Base-by-base conservation (phyloP, 163 green algal genomes). In the Smithsoniella earleae region DNA sequence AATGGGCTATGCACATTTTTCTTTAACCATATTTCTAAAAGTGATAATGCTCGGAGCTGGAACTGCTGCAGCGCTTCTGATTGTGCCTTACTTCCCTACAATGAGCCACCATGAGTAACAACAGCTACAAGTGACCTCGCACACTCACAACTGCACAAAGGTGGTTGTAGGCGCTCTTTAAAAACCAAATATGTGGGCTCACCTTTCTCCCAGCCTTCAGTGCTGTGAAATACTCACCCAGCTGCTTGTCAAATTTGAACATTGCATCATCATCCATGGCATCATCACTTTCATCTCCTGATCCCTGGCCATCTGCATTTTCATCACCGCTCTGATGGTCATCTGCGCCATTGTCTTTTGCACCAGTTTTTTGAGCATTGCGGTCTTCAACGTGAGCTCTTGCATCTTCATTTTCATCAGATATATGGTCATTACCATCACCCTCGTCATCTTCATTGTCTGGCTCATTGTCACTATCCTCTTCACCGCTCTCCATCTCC, bases 231-330 rank as follows among this genome's bases (percentile, higher is more conserved):
- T 33, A 38, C 58, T 69, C 22, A 10, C 30, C 58, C 20, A 69
- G 58, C 20, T 69, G 25, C 55, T 66, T 66, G 55, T 66, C 55
- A 28, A 66, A 34, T 31, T 31, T 30, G 55, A 66, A 66, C 55
- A 66, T 66, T 8, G 55, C 55, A 28, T 28, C 55, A 66, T 66
- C 55, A 66, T 66, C 55, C 55, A 66, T n/a, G 3, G 30, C 55
- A n/a, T 66, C 55, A 34, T 66, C 55, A n/a, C n/a, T n/a, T n/a
- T n/a, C n/a, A n/a, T n/a, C n/a, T n/a, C n/a, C n/a, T n/a, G n/a
- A n/a, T n/a, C n/a, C n/a, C n/a, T n/a, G n/a, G n/a, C n/a, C n/a
- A n/a, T n/a, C n/a, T n/a, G n/a, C n/a, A n/a, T n/a, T n/a, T n/a
- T n/a, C n/a, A n/a, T n/a, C n/a, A n/a, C n/a, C n/a, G n/a, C n/a